phyloP scores from a whole-genome alignment of 2,329 filamentous ascomycete species.

The Ceratocystis ficicola region DNA sequence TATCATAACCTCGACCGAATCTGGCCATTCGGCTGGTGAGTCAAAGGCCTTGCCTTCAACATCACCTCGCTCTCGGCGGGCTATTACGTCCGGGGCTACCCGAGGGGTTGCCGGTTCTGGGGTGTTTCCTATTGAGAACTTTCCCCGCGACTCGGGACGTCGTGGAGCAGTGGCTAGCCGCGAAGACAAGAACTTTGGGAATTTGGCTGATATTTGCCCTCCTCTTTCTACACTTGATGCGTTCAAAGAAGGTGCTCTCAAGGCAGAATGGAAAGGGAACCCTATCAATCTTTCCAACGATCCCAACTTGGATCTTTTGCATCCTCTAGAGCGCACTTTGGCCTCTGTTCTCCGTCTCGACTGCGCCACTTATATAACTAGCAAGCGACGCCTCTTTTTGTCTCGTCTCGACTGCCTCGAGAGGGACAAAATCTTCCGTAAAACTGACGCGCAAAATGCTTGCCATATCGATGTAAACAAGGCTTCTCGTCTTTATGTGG shows the following conservation, averaged over 20 bases:
- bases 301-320: slow-evolving; percentile 56
- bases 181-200: slow-evolving; percentile 69
- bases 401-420: slow-evolving; percentile 55
- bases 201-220: slow-evolving; percentile 61
- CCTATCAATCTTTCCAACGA: slow-evolving; percentile 65
- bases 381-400: slow-evolving; percentile 84
- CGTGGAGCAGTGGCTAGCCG: slow-evolving; percentile 48
- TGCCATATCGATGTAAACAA: slow-evolving; percentile 99
- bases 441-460: slow-evolving; percentile 91
- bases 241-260: slow-evolving; percentile 55
- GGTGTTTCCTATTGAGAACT: slow-evolving; percentile 19
- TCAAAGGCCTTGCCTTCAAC: neutral
- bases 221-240: slow-evolving; percentile 50
- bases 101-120: slow-evolving; percentile 20
- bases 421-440: slow-evolving; percentile 73
- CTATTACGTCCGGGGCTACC: slow-evolving; percentile 17
- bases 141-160: slow-evolving; percentile 20
- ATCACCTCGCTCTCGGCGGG: slow-evolving; percentile 14
- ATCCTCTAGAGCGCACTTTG: slow-evolving; percentile 63
- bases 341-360: slow-evolving; percentile 71
- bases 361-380: slow-evolving; percentile 79
- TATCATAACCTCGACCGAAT: slow-evolving; percentile 6
- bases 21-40: neutral
- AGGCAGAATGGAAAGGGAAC: slow-evolving; percentile 78
- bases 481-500: slow-evolving; percentile 81